Evolutionary conservation across 2,329 filamentous ascomycete genomes (phyloP).

Genomic region (Pseudopyricularia javanii): DNA sequence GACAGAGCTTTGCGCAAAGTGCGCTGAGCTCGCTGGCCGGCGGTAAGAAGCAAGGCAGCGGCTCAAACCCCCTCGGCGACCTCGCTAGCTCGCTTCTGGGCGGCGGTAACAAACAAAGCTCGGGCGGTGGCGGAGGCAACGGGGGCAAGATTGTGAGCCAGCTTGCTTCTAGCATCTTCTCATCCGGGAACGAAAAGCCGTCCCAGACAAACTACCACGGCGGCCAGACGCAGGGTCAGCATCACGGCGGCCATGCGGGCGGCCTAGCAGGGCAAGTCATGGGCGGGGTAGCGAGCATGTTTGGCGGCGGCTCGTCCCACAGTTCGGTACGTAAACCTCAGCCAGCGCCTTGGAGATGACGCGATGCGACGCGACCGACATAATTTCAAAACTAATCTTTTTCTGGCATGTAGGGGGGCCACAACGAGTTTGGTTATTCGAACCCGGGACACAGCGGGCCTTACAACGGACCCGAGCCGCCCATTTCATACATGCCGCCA

Average conservation of each 20-base stretch:
- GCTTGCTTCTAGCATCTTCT: constrained; percentile 42
- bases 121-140: constrained; percentile 18
- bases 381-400: neutral
- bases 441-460: constrained; percentile 38
- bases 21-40: constrained; percentile 35
- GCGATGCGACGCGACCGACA: too few relatives aligned
- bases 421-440: constrained; percentile 48
- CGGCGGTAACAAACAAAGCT: constrained; percentile 12
- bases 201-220: constrained; percentile 36
- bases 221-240: constrained; percentile 24
- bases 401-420: neutral
- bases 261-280: constrained; percentile 41
- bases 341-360: too few relatives aligned
- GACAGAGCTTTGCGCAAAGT: constrained; percentile 48
- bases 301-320: constrained; percentile 30
- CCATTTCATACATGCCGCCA: constrained; percentile 42
- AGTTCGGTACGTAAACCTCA: constrained; percentile 21
- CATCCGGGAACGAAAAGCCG: constrained; percentile 33
- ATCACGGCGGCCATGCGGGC: constrained; percentile 17
- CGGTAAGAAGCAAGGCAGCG: constrained; percentile 27
- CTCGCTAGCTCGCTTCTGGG: constrained; percentile 36
- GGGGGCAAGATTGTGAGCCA: constrained; percentile 43
- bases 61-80: constrained; percentile 28
- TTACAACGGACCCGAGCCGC: constrained; percentile 52
- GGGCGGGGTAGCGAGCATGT: constrained; percentile 39